Conservation (phyloP, 495 filamentous ascomycete genomes). For the Daldinia grandis region DNA sequence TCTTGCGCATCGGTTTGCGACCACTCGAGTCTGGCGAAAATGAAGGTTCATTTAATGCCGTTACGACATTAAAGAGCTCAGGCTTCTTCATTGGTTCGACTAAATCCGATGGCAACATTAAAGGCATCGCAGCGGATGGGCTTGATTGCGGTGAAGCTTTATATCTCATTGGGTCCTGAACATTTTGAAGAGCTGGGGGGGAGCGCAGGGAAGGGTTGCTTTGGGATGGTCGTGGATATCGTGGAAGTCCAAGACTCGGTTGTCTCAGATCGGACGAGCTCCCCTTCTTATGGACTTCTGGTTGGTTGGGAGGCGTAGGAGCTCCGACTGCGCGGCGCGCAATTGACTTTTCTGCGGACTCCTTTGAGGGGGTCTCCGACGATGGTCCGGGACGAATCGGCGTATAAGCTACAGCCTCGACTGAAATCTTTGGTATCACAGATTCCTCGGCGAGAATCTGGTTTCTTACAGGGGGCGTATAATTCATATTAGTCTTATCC, state of each 20-base stretch:
- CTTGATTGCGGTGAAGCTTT: constrained; percentile 10
- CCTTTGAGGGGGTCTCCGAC: constrained; percentile 33
- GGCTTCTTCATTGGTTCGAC: constrained; percentile 32
- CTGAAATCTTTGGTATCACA: constrained; percentile 7
- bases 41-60: constrained; percentile 26
- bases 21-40: constrained; percentile 7
- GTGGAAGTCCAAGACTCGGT: constrained; percentile 26
- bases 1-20: constrained; percentile 29
- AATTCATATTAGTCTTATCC: neutral
- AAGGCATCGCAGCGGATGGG: constrained; percentile 14
- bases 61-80: constrained; percentile 32
- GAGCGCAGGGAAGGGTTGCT: constrained; percentile 33
- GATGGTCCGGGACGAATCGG: constrained; percentile 12
- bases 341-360: constrained; percentile 31
- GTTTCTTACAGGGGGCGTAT: neutral
- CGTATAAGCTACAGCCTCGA: constrained; percentile 17
- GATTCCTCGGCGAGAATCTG: constrained; percentile 9
- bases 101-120: constrained; percentile 17
- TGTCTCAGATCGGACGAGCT: constrained; percentile 29
- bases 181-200: constrained; percentile 10
- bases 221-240: constrained; percentile 27
- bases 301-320: constrained; percentile 10
- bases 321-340: constrained; percentile 35
- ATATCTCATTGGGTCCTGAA: constrained; percentile 22
- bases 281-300: constrained; percentile 32